A percentile compares a stretch with the other conserved stretches of the same genome.
These are phyloP conservation scores for Dissophora globulifera DNA, from an alignment of 192 early-diverging fungal species.

Conservation along the genomic window DNA sequence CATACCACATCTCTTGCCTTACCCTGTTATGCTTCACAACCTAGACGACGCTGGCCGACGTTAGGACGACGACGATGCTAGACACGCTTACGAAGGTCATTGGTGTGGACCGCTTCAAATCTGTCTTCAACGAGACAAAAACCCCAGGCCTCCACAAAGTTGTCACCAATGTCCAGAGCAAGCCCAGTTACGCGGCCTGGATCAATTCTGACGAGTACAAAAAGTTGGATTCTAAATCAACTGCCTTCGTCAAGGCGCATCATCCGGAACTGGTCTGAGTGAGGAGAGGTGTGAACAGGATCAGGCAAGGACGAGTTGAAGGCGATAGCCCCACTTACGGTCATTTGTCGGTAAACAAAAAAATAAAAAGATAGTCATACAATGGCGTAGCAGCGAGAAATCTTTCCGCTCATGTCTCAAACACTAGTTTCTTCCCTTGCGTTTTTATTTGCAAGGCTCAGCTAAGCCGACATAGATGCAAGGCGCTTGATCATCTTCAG, in stretches of 20 bases:
- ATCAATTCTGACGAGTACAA: conserved; percentile 23
- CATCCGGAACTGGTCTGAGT: conserved; percentile 16
- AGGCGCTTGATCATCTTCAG: background rate
- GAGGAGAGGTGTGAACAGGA: no score
- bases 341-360: no score
- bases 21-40: background rate
- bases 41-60: conserved; percentile 26
- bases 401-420: no score
- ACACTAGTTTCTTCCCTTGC: no score
- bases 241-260: conserved; percentile 9
- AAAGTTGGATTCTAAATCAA: conserved; percentile 14
- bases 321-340: no score
- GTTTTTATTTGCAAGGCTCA: no score
- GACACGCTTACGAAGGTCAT: conserved; percentile 28
- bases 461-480: background rate
- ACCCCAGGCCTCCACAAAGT: conserved; percentile 23
- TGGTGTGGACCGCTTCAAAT: conserved; percentile 14
- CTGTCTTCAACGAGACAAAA: conserved; percentile 19
- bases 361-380: no score
- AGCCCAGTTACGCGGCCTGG: conserved; percentile 25
- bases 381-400: no score
- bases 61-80: conserved; percentile 23
- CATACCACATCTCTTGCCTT: background rate
- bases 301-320: no score
- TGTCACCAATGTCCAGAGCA: conserved; percentile 14